Conservation (phyloP, 1,284 basidiomycete species). For the Microbotryomycetes sp. region DNA sequence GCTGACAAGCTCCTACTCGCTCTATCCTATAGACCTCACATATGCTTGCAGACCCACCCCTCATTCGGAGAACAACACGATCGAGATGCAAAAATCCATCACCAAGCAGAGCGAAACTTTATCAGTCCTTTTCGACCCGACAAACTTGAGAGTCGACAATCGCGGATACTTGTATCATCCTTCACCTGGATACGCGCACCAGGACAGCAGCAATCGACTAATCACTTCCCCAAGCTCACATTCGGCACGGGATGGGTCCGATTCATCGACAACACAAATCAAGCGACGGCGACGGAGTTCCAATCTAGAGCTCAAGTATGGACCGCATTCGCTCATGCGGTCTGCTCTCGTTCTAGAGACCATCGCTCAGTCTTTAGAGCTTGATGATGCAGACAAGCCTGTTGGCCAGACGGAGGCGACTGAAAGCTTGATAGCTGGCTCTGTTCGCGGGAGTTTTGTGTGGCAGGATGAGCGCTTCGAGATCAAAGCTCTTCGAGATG, state of each 20-base stretch:
- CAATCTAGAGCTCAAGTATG: slow-evolving; percentile 15
- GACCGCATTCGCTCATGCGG: slow-evolving; percentile 36
- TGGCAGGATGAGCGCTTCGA: background rate
- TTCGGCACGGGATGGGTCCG: too few species aligned
- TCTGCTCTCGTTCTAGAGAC: slow-evolving; percentile 36
- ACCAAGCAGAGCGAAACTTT: slow-evolving; percentile 3
- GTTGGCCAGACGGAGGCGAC: background rate
- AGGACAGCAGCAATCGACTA: background rate
- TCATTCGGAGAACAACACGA: background rate
- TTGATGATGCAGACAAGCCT: slow-evolving; percentile 16
- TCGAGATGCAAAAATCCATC: background rate
- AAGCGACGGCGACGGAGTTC: background rate
- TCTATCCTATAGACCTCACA: slow-evolving; percentile 26
- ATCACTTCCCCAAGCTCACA: too few species aligned
- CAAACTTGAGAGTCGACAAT: slow-evolving; percentile 33
- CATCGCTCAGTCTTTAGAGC: slow-evolving; percentile 33
- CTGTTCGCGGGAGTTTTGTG: too few species aligned
- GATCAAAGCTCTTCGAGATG: background rate
- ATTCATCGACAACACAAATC: background rate
- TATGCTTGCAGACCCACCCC: slow-evolving; percentile 33
- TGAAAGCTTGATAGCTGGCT: too few species aligned
- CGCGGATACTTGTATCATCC: slow-evolving; percentile 42
- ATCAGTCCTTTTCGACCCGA: slow-evolving; percentile 32
- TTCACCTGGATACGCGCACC: slow-evolving; percentile 27
- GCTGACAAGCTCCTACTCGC: too few species aligned